A percentile compares a stretch with the other conserved stretches of the same genome.
phyloP scores from a whole-genome alignment of 371 early-diverging fungal species.

The Conidiobolus incongruus region DNA sequence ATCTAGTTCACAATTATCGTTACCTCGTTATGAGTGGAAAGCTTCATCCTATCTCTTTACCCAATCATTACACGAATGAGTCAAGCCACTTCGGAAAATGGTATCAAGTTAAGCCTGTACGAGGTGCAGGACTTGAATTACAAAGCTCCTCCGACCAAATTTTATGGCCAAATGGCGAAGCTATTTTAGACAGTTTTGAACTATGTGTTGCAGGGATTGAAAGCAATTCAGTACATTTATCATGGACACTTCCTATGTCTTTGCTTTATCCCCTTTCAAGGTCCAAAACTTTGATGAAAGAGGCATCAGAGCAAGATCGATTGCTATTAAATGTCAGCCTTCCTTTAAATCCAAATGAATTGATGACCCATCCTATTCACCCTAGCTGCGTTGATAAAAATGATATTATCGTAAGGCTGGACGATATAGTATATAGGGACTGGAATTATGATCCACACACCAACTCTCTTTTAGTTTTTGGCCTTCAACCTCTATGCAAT shows the following conservation, averaged over 20 bases:
- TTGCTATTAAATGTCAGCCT: not conserved
- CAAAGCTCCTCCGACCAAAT: not conserved
- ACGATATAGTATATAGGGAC: not conserved
- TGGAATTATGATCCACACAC: not conserved
- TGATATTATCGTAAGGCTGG: not conserved
- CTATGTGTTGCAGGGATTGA: not conserved
- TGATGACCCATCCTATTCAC: not conserved
- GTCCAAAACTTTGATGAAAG: not conserved
- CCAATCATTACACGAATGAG: not conserved
- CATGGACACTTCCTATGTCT: not conserved
- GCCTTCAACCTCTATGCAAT: not conserved
- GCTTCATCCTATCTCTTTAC: no score
- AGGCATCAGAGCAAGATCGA: not conserved
- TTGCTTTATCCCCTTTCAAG: not conserved
- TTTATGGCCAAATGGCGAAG: not conserved
- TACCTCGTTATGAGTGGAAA: slow-evolving; percentile 1
- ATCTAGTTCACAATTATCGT: slow-evolving; percentile 2
- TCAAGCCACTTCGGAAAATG: not conserved
- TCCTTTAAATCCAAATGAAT: not conserved
- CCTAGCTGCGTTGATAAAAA: not conserved
- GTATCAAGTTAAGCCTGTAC: not conserved
- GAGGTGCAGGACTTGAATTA: not conserved
- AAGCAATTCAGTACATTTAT: not conserved
- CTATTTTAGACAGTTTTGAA: slow-evolving; percentile 1
- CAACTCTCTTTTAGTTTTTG: not conserved